phyloP scores from a whole-genome alignment of 2,329 filamentous ascomycete species.

The Lasiodiplodia gonubiensis region DNA sequence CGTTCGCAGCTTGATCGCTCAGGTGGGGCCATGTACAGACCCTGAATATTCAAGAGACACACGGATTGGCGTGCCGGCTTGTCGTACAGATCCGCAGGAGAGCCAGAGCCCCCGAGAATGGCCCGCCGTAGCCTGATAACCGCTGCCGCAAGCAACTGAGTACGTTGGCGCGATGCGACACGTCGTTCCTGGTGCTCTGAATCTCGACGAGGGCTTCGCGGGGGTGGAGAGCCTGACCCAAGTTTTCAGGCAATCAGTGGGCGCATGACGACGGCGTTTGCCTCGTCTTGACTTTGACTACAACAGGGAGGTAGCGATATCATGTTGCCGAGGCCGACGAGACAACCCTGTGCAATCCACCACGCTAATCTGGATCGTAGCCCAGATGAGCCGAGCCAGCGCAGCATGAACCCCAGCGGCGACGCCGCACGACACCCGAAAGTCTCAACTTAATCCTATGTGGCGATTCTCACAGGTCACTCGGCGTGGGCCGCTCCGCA shows the following conservation, averaged over 20 bases:
- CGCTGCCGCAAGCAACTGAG: neutral
- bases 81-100: constrained; percentile 8
- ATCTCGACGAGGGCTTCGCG: neutral
- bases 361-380: constrained; percentile 3
- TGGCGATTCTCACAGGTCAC: constrained; percentile 25
- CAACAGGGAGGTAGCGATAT: neutral
- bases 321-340: constrained; percentile 3
- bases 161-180: constrained; percentile 5
- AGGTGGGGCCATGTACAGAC: constrained; percentile 9
- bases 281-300: constrained; percentile 2
- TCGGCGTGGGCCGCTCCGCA: constrained; percentile 3
- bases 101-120: neutral
- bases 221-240: constrained; percentile 4
- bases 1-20: neutral
- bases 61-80: neutral
- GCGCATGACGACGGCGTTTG: constrained; percentile 8
- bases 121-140: neutral
- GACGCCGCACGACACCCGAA: constrained; percentile 8
- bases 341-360: neutral
- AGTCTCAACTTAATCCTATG: constrained; percentile 17
- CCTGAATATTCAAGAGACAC: constrained; percentile 20
- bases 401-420: constrained; percentile 15
- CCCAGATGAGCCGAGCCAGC: neutral
- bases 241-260: constrained; percentile 9
- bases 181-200: neutral